phyloP scores from a whole-genome alignment of 768 basidiomycete species.

The Tricholomella constricta region DNA sequence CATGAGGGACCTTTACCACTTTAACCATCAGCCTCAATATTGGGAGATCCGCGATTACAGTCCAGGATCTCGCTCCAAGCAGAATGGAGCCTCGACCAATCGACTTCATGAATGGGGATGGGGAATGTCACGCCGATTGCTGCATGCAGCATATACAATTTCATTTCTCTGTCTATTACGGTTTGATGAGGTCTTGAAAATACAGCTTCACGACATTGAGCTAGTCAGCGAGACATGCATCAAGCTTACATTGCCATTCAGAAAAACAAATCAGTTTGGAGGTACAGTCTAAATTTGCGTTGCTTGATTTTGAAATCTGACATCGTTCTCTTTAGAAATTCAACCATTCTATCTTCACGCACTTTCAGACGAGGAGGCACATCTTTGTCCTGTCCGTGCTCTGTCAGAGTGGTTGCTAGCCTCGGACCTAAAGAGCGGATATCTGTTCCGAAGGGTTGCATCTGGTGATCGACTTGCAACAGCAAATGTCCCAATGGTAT shows the following conservation, averaged over 20 bases:
- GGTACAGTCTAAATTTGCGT: conserved; percentile 11
- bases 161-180: conserved; percentile 36
- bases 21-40: conserved; percentile 23
- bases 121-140: conserved; percentile 13
- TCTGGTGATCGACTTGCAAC: conserved; percentile 25
- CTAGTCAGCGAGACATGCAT: conserved; percentile 6
- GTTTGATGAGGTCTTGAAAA: conserved; percentile 37
- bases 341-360: conserved; percentile 29
- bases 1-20: conserved; percentile 23
- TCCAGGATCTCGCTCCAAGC: conserved; percentile 5
- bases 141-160: conserved; percentile 34
- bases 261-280: conserved; percentile 32
- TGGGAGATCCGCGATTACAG: conserved; percentile 19
- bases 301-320: background rate
- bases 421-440: conserved; percentile 25
- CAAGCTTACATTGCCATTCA: conserved; percentile 25
- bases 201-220: conserved; percentile 28
- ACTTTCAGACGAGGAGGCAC: conserved; percentile 23
- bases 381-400: conserved; percentile 37
- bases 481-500: background rate
- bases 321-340: conserved; percentile 20
- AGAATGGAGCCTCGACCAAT: too few species aligned
- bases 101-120: conserved; percentile 33
- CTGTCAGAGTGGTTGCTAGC: conserved; percentile 29
- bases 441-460: conserved; percentile 30